Conservation (phyloP, 2,329 filamentous ascomycete species). For the Hymenoscyphus occultus region DNA sequence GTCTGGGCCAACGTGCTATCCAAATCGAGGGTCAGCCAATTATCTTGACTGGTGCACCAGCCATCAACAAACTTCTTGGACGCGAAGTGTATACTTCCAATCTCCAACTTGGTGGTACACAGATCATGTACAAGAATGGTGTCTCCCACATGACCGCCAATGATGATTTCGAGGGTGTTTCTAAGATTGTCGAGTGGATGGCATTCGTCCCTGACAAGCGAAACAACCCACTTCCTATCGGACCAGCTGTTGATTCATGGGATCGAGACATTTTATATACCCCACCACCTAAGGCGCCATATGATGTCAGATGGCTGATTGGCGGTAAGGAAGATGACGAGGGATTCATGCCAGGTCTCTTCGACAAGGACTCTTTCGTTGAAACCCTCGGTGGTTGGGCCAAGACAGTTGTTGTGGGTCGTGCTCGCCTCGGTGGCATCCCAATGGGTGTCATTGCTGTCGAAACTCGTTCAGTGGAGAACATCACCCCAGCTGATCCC, state of each 20-base stretch:
- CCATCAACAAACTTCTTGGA: constrained; percentile 96
- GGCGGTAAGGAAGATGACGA: constrained; percentile 75
- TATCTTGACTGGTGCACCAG: constrained; percentile 94
- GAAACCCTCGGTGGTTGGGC: constrained; percentile 97
- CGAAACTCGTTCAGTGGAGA: constrained; percentile 94
- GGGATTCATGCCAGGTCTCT: constrained; percentile 85
- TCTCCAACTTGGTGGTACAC: constrained; percentile 97
- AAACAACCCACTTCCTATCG: constrained; percentile 87
- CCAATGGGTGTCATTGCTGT: constrained; percentile 98
- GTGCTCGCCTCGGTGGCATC: constrained; percentile 93
- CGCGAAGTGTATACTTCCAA: constrained; percentile 99
- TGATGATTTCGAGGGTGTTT: constrained; percentile 96
- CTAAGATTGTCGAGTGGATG: constrained; percentile 97
- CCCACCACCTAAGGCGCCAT: constrained; percentile 74
- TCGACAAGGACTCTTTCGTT: constrained; percentile 95
- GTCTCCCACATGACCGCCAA: constrained; percentile 98
- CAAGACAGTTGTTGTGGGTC: constrained; percentile 91
- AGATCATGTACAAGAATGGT: constrained; percentile 99
- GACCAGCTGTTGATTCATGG: constrained; percentile 81
- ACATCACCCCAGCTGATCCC: constrained; percentile 91
- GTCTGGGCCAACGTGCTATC: constrained; percentile 95
- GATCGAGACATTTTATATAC: constrained; percentile 85
- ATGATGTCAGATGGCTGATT: constrained; percentile 94
- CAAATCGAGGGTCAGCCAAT: constrained; percentile 99
- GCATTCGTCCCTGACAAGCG: constrained; percentile 96